A percentile compares a stretch with the other conserved stretches of the same genome.
Evolutionary conservation across 2,329 filamentous ascomycete genomes (phyloP).

Genomic region (Penicillium freii): DNA sequence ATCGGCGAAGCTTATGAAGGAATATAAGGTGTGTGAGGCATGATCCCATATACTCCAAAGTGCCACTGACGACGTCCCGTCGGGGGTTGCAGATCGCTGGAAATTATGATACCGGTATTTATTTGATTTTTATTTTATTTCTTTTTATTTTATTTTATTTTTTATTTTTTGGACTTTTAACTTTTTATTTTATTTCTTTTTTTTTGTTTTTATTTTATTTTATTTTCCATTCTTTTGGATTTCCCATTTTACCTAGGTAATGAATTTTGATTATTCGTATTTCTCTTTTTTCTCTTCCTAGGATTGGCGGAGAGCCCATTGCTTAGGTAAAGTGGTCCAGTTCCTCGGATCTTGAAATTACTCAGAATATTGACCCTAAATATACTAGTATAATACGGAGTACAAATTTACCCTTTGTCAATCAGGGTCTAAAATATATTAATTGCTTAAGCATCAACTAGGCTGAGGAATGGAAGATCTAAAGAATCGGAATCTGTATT

Average conservation of each 20-base stretch:
- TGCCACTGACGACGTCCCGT: constrained; percentile 45
- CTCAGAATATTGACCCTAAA: constrained; percentile 13
- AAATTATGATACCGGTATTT: constrained; percentile 21
- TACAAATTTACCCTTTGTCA: constrained; percentile 5
- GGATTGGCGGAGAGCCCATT: constrained; percentile 1
- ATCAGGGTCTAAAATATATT: constrained; percentile 14
- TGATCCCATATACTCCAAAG: constrained; percentile 25
- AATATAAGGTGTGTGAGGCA: constrained; percentile 31
- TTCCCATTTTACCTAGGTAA: constrained; percentile 1
- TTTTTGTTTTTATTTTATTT: not conserved
- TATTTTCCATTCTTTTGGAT: constrained; percentile 10
- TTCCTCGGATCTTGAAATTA: constrained; percentile 32
- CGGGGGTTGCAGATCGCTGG: constrained; percentile 40
- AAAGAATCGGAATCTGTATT: constrained; percentile 11
- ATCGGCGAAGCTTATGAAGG: constrained; percentile 48
- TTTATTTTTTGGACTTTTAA: not conserved
- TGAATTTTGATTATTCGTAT: not conserved
- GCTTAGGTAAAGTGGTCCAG: constrained; percentile 24
- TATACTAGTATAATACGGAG: constrained; percentile 1
- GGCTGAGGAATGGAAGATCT: constrained; percentile 28
- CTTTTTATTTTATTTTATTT: not conserved
- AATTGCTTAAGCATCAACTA: constrained; percentile 8
- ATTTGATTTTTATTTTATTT: constrained; percentile 1
- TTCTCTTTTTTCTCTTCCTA: not conserved
- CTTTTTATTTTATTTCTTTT: not conserved